These are phyloP conservation scores for Candida neerlandica DNA, from an alignment of 1,139 yeast species.

Conservation along the genomic window DNA sequence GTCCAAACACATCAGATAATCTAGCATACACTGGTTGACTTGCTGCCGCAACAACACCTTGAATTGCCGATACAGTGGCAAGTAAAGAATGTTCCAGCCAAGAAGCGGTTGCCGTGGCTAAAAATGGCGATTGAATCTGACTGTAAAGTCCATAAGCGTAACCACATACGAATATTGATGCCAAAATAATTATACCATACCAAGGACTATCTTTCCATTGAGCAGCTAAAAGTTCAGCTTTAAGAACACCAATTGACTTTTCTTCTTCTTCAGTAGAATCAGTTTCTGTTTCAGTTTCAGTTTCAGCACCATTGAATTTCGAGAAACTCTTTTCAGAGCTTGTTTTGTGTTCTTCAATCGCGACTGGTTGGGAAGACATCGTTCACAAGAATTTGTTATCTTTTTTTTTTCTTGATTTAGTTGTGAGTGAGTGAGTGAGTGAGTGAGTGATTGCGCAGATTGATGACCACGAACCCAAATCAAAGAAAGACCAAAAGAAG, in stretches of 20 bases:
- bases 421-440: too few relatives aligned
- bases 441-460: too few relatives aligned
- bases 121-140: conserved; percentile 49
- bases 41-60: conserved; percentile 69
- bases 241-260: conserved; percentile 33
- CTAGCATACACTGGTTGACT: conserved; percentile 73
- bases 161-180: conserved; percentile 58
- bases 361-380: background rate
- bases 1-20: conserved; percentile 70
- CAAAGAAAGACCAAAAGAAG: background rate
- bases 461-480: too few relatives aligned
- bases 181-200: too few relatives aligned
- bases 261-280: conserved; percentile 14
- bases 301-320: background rate
- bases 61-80: conserved; percentile 65
- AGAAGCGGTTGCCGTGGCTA: conserved; percentile 51
- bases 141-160: conserved; percentile 72
- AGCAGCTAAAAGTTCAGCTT: conserved; percentile 35
- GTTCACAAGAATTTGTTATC: background rate
- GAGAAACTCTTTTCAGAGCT: conserved; percentile 1
- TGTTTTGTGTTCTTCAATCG: background rate
- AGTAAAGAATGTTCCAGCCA: conserved; percentile 60
- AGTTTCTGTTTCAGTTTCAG: too few relatives aligned
- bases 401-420: too few relatives aligned
- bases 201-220: conserved; percentile 39